These are phyloP conservation scores for Penicillium sp. DNA, from an alignment of 2,329 filamentous ascomycete species.

Conservation along the genomic window DNA sequence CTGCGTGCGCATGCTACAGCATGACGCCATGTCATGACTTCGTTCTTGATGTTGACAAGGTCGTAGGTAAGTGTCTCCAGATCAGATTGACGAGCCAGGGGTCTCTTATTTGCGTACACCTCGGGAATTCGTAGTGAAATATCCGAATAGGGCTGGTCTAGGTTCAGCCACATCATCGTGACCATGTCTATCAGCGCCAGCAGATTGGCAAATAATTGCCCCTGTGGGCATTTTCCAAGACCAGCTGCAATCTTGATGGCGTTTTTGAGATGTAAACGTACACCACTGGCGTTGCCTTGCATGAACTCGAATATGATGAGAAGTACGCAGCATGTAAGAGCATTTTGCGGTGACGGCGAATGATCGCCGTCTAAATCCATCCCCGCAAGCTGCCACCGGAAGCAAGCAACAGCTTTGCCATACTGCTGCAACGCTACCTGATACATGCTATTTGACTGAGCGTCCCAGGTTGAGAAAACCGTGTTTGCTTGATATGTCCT, in stretches of 20 bases:
- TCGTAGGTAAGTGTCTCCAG: not conserved
- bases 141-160: not conserved
- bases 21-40: not conserved
- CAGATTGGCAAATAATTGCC: not conserved
- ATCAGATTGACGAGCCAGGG: not conserved
- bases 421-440: not conserved
- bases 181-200: not conserved
- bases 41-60: not conserved
- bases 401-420: not conserved
- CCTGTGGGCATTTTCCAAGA: not conserved
- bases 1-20: not conserved
- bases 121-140: not conserved
- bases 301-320: conserved; percentile 4
- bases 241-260: not conserved
- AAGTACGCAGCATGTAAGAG: not conserved
- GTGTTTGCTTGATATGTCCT: not conserved
- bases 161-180: not conserved
- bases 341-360: not conserved
- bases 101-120: not conserved
- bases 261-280: not conserved
- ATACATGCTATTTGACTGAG: not conserved
- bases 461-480: not conserved
- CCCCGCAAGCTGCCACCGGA: not conserved
- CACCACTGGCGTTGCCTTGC: conserved; percentile 1
- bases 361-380: too few species aligned